Percentiles rank a stretch among this genome's conserved stretches.
Evolutionary conservation across 2,329 filamentous ascomycete species (phyloP).

Genomic region (Phialophora verrucosa): DNA sequence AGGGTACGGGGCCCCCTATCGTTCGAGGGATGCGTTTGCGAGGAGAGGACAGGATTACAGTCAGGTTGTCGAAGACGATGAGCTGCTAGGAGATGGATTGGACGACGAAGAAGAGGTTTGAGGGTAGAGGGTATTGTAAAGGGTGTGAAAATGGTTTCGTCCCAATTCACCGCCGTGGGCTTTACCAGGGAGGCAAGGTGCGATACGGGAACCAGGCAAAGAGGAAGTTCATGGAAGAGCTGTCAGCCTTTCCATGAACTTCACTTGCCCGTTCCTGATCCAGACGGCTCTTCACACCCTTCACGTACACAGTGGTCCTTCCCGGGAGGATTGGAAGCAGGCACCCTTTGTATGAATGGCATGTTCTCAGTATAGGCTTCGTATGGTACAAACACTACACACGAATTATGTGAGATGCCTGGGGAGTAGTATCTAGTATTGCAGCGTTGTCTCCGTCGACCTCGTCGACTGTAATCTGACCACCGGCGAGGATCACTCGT

Average conservation of each 20-base stretch:
- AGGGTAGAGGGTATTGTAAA: background rate
- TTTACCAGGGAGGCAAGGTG: background rate
- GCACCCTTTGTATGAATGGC: background rate
- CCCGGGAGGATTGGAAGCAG: background rate
- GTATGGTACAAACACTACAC: constrained; percentile 6
- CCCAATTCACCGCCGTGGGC: background rate
- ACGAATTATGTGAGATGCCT: background rate
- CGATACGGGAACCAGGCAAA: too few relatives aligned
- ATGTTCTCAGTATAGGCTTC: constrained; percentile 4
- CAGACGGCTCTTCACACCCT: background rate
- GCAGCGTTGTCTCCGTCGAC: background rate
- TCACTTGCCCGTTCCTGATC: background rate
- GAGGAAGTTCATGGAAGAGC: too few relatives aligned
- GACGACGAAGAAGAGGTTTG: constrained; percentile 74
- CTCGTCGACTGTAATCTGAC: background rate
- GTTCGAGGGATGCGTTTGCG: constrained; percentile 86
- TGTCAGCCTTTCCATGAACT: background rate
- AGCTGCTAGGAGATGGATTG: constrained; percentile 89
- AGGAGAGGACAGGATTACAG: constrained; percentile 73
- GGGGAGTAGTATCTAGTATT: background rate
- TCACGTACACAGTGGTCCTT: background rate
- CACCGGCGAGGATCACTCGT: background rate
- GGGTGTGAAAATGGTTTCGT: background rate
- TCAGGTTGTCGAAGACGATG: constrained; percentile 94
- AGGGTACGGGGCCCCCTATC: constrained; percentile 68